Percentiles rank a stretch among this genome's conserved stretches.
phyloP scores from a whole-genome alignment of 2,329 filamentous ascomycete genomes.

The Talaromyces albobiverticillius region DNA sequence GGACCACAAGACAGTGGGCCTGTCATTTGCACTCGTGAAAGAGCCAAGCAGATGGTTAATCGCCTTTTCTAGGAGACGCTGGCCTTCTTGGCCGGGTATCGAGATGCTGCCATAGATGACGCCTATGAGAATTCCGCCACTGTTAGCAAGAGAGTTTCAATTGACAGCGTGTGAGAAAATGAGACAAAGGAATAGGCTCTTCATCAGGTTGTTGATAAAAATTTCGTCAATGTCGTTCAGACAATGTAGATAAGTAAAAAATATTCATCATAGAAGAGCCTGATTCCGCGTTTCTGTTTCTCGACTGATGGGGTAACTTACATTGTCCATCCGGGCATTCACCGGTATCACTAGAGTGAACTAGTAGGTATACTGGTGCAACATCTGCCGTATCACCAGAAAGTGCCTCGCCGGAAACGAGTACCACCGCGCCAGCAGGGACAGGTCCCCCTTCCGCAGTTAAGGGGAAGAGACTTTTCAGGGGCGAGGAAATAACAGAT shows the following conservation, averaged over 20 bases:
- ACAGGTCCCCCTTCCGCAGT: conserved; percentile 71
- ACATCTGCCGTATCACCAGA: conserved; percentile 21
- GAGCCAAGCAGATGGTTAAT: conserved; percentile 42
- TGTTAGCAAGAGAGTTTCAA: conserved; percentile 31
- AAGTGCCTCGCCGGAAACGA: conserved; percentile 35
- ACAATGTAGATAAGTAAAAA: conserved; percentile 99
- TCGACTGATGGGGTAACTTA: conserved; percentile 56
- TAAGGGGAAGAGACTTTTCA: conserved; percentile 66
- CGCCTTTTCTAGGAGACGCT: conserved; percentile 39
- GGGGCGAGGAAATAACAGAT: conserved; percentile 64
- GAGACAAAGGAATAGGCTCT: conserved; percentile 33
- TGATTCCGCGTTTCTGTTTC: background rate
- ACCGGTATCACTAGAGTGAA: conserved; percentile 86
- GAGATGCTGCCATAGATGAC: conserved; percentile 56
- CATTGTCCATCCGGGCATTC: conserved; percentile 87
- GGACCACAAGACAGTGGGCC: conserved; percentile 50
- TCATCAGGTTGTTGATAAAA: conserved; percentile 72
- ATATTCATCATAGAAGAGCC: conserved; percentile 73
- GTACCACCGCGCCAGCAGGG: conserved; percentile 62
- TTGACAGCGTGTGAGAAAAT: background rate
- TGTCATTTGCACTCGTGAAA: conserved; percentile 25
- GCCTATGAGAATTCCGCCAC: conserved; percentile 40
- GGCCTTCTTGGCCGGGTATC: conserved; percentile 31
- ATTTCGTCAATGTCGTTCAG: conserved; percentile 89
- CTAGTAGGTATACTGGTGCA: conserved; percentile 59